phyloP scores from a whole-genome alignment of 352 stramenopile genomes.

The Globisporangium nodosum region DNA sequence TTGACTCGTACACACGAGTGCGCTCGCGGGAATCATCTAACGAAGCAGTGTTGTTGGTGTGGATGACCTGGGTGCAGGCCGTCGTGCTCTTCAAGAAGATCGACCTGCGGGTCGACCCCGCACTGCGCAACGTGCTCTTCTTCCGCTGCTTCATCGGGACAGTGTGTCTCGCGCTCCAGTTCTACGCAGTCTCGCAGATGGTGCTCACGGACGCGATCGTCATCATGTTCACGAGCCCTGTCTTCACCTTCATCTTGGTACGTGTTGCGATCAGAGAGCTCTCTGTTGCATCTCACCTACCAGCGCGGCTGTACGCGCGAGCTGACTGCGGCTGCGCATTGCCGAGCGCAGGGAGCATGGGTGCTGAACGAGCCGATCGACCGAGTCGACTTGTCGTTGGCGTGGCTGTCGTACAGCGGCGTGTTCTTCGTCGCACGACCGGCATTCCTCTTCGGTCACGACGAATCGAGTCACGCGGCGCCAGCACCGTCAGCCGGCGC shows the following conservation, averaged over 20 bases:
- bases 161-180: slow-evolving; percentile 39
- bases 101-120: slow-evolving; percentile 25
- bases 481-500: slow-evolving; percentile 15
- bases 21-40: not conserved
- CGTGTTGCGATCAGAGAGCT: not conserved
- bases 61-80: slow-evolving; percentile 12
- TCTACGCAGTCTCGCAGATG: slow-evolving; percentile 69
- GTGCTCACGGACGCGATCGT: slow-evolving; percentile 62
- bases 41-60: not conserved
- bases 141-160: slow-evolving; percentile 52
- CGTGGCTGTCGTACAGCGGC: slow-evolving; percentile 46
- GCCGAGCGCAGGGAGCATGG: slow-evolving; percentile 23
- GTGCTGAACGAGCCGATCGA: slow-evolving; percentile 45
- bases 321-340: not conserved
- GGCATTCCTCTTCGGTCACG: slow-evolving; percentile 35
- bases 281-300: not conserved
- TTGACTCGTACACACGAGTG: not conserved
- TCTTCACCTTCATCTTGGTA: slow-evolving; percentile 57
- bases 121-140: slow-evolving; percentile 33
- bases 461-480: slow-evolving; percentile 12
- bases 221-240: slow-evolving; percentile 59
- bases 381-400: slow-evolving; percentile 34
- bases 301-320: not conserved
- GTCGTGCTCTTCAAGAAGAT: slow-evolving; percentile 31
- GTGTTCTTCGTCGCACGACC: slow-evolving; percentile 63